phyloP scores from a whole-genome alignment of 2,329 filamentous ascomycete genomes.

The Aspergillus nomiae region DNA sequence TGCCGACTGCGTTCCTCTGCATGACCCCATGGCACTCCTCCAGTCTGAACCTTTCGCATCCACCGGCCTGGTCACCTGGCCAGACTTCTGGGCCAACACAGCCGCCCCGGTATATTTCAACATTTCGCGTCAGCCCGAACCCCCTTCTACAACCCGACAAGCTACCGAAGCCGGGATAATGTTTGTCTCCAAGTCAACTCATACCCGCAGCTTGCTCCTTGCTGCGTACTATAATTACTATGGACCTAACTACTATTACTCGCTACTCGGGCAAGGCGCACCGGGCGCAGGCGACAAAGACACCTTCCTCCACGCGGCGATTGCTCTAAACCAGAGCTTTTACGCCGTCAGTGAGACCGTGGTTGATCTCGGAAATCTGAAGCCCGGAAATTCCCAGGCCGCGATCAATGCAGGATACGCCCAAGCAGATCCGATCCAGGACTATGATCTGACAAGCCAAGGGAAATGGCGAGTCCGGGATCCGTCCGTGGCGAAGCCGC shows the following conservation, averaged over 20 bases:
- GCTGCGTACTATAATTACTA: conserved; percentile 40
- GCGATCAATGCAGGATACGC: conserved; percentile 17
- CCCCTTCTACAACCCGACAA: conserved; percentile 32
- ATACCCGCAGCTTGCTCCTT: conserved; percentile 33
- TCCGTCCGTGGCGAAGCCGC: conserved; percentile 20
- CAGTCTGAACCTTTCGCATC: conserved; percentile 51
- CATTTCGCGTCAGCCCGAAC: conserved; percentile 39
- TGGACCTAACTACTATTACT: conserved; percentile 29
- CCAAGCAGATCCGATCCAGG: conserved; percentile 32
- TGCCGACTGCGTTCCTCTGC: conserved; percentile 54
- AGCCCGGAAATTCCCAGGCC: conserved; percentile 5
- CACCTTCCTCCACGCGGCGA: conserved; percentile 31
- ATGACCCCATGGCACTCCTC: conserved; percentile 48
- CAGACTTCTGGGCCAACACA: conserved; percentile 51
- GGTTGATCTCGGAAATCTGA: conserved; percentile 21
- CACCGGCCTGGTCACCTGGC: conserved; percentile 59
- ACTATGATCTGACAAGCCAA: conserved; percentile 27
- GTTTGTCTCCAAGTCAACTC: conserved; percentile 36
- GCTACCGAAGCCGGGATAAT: conserved; percentile 37
- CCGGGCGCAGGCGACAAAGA: conserved; percentile 33
- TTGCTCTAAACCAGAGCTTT: conserved; percentile 23
- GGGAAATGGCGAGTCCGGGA: conserved; percentile 25
- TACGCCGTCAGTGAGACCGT: conserved; percentile 30
- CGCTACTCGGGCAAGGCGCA: conserved; percentile 33
- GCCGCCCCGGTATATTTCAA: conserved; percentile 41